Evolutionary conservation across 352 stramenopile species (phyloP).

Genomic region (Globisporangium recalcitrans): DNA sequence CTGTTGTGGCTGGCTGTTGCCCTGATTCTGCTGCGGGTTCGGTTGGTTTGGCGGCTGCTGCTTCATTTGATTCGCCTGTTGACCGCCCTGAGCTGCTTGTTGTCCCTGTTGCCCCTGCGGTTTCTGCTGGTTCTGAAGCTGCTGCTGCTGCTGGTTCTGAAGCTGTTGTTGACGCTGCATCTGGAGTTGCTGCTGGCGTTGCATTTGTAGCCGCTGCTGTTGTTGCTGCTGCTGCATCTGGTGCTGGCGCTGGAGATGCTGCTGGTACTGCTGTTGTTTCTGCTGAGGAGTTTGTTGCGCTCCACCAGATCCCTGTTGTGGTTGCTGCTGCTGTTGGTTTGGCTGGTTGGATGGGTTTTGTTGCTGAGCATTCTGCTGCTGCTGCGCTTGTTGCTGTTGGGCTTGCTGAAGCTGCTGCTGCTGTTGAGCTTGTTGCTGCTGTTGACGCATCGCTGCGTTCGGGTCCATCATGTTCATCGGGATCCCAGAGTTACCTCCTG

Average conservation of each 20-base stretch:
- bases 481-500: slow-evolving; percentile 14
- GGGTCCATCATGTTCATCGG: slow-evolving; percentile 24
- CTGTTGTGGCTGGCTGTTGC: slow-evolving; percentile 19
- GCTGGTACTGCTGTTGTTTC: slow-evolving; percentile 43
- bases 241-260: slow-evolving; percentile 55
- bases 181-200: slow-evolving; percentile 30
- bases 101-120: slow-evolving; percentile 22
- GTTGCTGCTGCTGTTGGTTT: slow-evolving; percentile 25
- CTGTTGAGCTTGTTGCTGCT: slow-evolving; percentile 24
- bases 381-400: slow-evolving; percentile 18
- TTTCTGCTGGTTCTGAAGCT: slow-evolving; percentile 21
- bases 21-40: slow-evolving; percentile 22
- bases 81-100: slow-evolving; percentile 14
- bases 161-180: slow-evolving; percentile 18
- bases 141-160: slow-evolving; percentile 20
- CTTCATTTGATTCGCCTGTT: slow-evolving; percentile 15
- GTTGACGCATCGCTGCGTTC: slow-evolving; percentile 25
- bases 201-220: slow-evolving; percentile 43
- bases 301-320: slow-evolving; percentile 24
- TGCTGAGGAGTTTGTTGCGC: slow-evolving; percentile 26
- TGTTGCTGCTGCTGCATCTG: slow-evolving; percentile 39
- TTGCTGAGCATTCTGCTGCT: slow-evolving; percentile 30
- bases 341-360: slow-evolving; percentile 33
- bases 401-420: slow-evolving; percentile 12
- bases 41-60: slow-evolving; percentile 26